phyloP scores from a whole-genome alignment of 1,284 basidiomycete species.

The Ustilago sp. region DNA sequence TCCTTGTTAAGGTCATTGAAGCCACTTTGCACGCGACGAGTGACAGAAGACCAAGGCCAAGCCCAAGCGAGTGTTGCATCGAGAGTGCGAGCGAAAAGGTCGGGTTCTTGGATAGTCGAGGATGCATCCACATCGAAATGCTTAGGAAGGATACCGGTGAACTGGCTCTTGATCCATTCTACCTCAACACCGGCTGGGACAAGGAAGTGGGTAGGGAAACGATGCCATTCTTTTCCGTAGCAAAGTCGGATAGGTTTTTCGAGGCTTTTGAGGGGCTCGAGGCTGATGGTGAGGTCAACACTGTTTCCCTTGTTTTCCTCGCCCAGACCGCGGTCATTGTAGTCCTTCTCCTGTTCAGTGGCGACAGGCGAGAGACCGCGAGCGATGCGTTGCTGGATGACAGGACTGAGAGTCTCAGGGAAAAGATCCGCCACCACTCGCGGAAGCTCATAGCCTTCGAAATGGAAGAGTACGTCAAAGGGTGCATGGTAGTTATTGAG shows the following conservation, averaged over 20 bases:
- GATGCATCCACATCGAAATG: slow-evolving; percentile 73
- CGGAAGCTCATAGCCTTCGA: slow-evolving; percentile 84
- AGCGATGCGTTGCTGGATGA: slow-evolving; percentile 33
- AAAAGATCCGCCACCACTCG: slow-evolving; percentile 72
- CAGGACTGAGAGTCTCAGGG: slow-evolving; percentile 32
- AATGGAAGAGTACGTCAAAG: slow-evolving; percentile 78
- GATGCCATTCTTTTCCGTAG: slow-evolving; percentile 93
- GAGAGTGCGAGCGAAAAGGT: slow-evolving; percentile 14
- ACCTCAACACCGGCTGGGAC: slow-evolving; percentile 85
- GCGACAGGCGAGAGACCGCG: slow-evolving; percentile 40
- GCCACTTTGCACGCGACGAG: slow-evolving; percentile 75
- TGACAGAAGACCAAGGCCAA: slow-evolving; percentile 72
- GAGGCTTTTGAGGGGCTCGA: slow-evolving; percentile 22
- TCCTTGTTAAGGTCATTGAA: slow-evolving; percentile 91
- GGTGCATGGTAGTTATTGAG: slow-evolving; percentile 92
- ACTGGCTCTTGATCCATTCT: slow-evolving; percentile 88
- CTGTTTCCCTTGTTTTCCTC: slow-evolving; percentile 33
- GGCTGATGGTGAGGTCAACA: slow-evolving; percentile 33
- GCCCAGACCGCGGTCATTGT: slow-evolving; percentile 40
- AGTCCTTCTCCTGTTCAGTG: slow-evolving; percentile 39
- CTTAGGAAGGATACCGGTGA: slow-evolving; percentile 87
- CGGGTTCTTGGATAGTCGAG: slow-evolving; percentile 12
- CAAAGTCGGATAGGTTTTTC: slow-evolving; percentile 74
- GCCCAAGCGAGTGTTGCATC: slow-evolving; percentile 71
- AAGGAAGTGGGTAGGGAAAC: slow-evolving; percentile 91